Conservation (phyloP, 2,329 filamentous ascomycete genomes). For the Fusarium tjaetaba region DNA sequence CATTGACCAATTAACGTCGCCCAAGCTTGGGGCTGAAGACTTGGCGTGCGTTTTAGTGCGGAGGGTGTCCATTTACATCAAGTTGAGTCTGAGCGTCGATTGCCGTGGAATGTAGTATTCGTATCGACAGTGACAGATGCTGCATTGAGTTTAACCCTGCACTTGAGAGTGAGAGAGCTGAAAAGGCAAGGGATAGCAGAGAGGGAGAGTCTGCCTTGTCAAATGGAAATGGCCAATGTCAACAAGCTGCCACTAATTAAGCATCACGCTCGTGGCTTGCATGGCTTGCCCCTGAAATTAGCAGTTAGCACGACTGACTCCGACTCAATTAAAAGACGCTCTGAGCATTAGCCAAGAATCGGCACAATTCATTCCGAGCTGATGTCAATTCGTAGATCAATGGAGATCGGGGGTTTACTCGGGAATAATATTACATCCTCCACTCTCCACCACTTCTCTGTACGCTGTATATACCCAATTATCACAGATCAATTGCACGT, state of each 20-base stretch:
- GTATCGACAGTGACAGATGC: not conserved
- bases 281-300: constrained; percentile 29
- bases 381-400: not conserved
- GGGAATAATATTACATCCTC: constrained; percentile 9
- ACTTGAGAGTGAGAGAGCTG: not conserved
- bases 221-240: not conserved
- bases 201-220: not conserved
- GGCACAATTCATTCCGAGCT: constrained; percentile 8
- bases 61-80: not conserved
- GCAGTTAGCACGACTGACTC: not conserved
- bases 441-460: not conserved
- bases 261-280: not conserved
- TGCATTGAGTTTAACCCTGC: not conserved
- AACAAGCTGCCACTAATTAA: not conserved
- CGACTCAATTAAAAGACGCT: not conserved
- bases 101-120: not conserved
- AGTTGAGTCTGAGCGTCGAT: not conserved
- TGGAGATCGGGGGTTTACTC: not conserved
- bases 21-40: not conserved
- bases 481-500: constrained; percentile 27
- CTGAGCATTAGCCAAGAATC: not conserved
- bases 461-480: not conserved
- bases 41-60: not conserved
- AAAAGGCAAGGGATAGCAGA: no score
- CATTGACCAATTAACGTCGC: accelerated